Percentiles rank a stretch among this genome's conserved stretches.
phyloP scores from a whole-genome alignment of 2,329 filamentous ascomycete genomes.

The Diaporthe amygdali region DNA sequence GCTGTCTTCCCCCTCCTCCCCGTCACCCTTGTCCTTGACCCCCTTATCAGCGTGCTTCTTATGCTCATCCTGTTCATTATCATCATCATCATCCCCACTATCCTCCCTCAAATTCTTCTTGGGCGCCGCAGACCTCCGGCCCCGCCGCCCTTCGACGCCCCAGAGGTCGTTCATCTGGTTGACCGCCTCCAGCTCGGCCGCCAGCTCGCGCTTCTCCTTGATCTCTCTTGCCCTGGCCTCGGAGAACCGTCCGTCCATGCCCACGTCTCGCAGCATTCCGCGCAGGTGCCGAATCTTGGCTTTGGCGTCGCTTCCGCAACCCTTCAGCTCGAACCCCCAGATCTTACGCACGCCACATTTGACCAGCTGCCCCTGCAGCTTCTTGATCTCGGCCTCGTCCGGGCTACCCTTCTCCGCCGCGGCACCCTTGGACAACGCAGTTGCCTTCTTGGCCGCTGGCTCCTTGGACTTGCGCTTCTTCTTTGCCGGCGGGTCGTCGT shows the following conservation, averaged over 20 bases:
- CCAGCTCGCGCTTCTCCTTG: slow-evolving; percentile 83
- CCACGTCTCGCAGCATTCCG: slow-evolving; percentile 77
- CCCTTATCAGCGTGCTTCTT: slow-evolving; percentile 32
- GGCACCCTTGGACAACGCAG: slow-evolving; percentile 49
- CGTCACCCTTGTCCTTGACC: slow-evolving; percentile 36
- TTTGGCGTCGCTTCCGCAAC: slow-evolving; percentile 71
- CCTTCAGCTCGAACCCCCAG: slow-evolving; percentile 84
- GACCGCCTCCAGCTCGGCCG: slow-evolving; percentile 83
- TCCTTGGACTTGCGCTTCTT: slow-evolving; percentile 58
- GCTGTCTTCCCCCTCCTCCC: slow-evolving; percentile 35
- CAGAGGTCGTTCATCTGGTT: slow-evolving; percentile 81
- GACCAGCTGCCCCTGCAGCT: slow-evolving; percentile 80
- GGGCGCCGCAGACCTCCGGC: slow-evolving; percentile 47
- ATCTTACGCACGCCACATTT: slow-evolving; percentile 95
- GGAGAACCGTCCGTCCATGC: slow-evolving; percentile 90
- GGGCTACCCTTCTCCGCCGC: slow-evolving; percentile 50
- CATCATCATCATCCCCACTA: slow-evolving; percentile 32
- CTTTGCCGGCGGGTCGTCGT: slow-evolving; percentile 74
- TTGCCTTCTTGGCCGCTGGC: slow-evolving; percentile 42
- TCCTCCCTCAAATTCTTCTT: slow-evolving; percentile 44
- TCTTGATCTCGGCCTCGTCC: slow-evolving; percentile 83
- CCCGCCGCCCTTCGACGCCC: slow-evolving; percentile 60
- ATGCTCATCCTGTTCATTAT: slow-evolving; percentile 33
- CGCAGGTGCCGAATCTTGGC: slow-evolving; percentile 86
- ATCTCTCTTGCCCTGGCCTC: slow-evolving; percentile 84